phyloP scores from a whole-genome alignment of 1,284 basidiomycete species.

The Ceratobasidium sp. region DNA sequence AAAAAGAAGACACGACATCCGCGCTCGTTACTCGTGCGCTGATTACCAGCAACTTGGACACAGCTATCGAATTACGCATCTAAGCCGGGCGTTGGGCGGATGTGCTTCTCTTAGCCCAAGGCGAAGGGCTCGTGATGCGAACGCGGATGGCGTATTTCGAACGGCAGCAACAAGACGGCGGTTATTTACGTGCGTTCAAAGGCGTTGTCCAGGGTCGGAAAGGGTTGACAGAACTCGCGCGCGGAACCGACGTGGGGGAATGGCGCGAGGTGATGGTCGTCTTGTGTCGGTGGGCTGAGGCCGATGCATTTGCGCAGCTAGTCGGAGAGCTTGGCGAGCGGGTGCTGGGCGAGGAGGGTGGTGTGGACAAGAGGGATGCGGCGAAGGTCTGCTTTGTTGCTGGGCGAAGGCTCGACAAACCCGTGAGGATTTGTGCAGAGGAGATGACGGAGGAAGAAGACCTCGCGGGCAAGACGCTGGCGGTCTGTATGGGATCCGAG shows the following conservation, averaged over 20 bases:
- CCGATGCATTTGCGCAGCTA: conserved; percentile 87
- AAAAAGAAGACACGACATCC: conserved; percentile 90
- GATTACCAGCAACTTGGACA: conserved; percentile 94
- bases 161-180: conserved; percentile 72
- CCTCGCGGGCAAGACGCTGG: conserved; percentile 61
- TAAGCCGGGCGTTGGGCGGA: conserved; percentile 93
- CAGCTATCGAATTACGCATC: conserved; percentile 92
- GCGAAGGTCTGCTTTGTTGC: conserved; percentile 23
- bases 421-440: conserved; percentile 87
- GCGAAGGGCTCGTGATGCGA: conserved; percentile 90
- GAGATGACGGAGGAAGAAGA: conserved; percentile 68
- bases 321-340: conserved; percentile 87
- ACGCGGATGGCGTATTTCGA: conserved; percentile 97
- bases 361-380: not conserved
- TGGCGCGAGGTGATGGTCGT: conserved; percentile 64
- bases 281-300: conserved; percentile 91
- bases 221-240: conserved; percentile 92
- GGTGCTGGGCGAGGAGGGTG: conserved; percentile 11
- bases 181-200: conserved; percentile 95
- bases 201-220: conserved; percentile 85
- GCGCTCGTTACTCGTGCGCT: conserved; percentile 92
- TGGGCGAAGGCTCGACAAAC: conserved; percentile 61
- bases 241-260: conserved; percentile 94
- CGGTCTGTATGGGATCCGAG: conserved; percentile 85
- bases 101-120: conserved; percentile 61